phyloP scores from a whole-genome alignment of 495 filamentous ascomycete genomes.

The Mytilinidion resinicola region DNA sequence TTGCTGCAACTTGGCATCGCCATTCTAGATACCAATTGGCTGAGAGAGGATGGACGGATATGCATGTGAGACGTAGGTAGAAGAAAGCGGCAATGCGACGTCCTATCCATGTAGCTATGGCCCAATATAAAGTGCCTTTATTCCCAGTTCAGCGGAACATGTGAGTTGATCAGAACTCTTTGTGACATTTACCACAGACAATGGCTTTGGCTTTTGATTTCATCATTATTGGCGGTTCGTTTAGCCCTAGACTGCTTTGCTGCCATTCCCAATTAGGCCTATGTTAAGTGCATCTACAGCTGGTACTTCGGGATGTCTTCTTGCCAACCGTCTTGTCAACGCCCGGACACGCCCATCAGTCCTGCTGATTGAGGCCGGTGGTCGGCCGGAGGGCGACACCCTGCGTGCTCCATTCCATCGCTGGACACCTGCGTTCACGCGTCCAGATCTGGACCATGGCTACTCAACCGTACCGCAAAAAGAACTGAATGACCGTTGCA shows the following conservation, averaged over 20 bases:
- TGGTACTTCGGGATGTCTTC: conserved; percentile 24
- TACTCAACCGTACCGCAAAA: conserved; percentile 12
- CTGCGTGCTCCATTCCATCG: conserved; percentile 17
- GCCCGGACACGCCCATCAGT: conserved; percentile 19
- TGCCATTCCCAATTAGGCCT: background rate
- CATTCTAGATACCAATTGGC: too few relatives aligned
- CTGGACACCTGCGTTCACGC: conserved; percentile 3
- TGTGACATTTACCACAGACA: background rate
- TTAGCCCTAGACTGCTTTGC: background rate
- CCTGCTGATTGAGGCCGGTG: conserved; percentile 20
- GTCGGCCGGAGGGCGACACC: conserved; percentile 9
- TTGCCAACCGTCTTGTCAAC: conserved; percentile 17
- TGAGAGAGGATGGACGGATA: too few relatives aligned
- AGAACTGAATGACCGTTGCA: conserved; percentile 9
- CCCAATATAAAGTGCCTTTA: too few relatives aligned
- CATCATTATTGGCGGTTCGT: conserved; percentile 8
- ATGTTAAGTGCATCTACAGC: background rate
- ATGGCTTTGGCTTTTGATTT: conserved; percentile 7
- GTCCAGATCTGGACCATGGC: conserved; percentile 22
- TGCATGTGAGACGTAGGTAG: too few relatives aligned
- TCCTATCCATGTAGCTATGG: too few relatives aligned
- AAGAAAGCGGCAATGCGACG: too few relatives aligned
- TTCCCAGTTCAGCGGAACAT: too few relatives aligned
- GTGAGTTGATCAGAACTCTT: too few relatives aligned
- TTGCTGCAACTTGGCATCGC: too few relatives aligned